These are phyloP conservation scores for Aegilops speltoides DNA, from an alignment of 176 grass and related monocot genomes.

Conservation along the genomic window DNA sequence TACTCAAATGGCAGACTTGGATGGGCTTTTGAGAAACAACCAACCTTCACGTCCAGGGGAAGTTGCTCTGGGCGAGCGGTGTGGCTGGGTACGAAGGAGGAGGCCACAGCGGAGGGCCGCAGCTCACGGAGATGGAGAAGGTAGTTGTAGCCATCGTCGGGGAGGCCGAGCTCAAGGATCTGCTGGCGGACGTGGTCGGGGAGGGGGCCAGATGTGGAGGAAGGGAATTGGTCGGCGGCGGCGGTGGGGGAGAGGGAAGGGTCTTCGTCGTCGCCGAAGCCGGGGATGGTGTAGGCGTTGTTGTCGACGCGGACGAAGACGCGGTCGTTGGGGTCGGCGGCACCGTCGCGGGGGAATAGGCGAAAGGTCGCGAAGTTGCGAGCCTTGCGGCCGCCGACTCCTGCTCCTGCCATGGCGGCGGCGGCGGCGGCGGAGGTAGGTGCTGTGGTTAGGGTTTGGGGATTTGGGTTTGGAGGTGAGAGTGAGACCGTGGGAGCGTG, in stretches of 20 bases:
- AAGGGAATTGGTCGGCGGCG: not conserved
- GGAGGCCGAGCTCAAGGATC: conserved; percentile 90
- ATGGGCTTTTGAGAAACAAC: not conserved
- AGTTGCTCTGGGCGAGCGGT: conserved; percentile 48
- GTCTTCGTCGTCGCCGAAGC: conserved; percentile 55
- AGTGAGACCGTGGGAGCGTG: too few species aligned
- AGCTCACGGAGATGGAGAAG: conserved; percentile 87
- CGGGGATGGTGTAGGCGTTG: conserved; percentile 67
- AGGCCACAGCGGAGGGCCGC: conserved; percentile 50
- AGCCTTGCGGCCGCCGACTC: conserved; percentile 38
- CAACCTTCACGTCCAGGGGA: conserved; percentile 87
- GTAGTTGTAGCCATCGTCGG: conserved; percentile 97
- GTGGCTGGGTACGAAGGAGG: conserved; percentile 59
- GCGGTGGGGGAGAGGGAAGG: conserved; percentile 34
- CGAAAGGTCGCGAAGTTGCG: conserved; percentile 85
- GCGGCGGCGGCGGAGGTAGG: not conserved
- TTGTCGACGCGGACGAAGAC: conserved; percentile 91
- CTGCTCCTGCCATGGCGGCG: conserved; percentile 48
- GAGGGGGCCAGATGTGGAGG: not conserved
- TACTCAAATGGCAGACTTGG: not conserved
- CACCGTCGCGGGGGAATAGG: conserved; percentile 70
- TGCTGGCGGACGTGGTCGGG: conserved; percentile 60
- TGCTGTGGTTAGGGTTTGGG: conserved; percentile 38
- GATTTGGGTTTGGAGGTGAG: not conserved
- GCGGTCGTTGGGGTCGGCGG: conserved; percentile 57